Base-by-base conservation (phyloP, 2,329 filamentous ascomycete species). In the Pseudogymnoascus sp. region DNA sequence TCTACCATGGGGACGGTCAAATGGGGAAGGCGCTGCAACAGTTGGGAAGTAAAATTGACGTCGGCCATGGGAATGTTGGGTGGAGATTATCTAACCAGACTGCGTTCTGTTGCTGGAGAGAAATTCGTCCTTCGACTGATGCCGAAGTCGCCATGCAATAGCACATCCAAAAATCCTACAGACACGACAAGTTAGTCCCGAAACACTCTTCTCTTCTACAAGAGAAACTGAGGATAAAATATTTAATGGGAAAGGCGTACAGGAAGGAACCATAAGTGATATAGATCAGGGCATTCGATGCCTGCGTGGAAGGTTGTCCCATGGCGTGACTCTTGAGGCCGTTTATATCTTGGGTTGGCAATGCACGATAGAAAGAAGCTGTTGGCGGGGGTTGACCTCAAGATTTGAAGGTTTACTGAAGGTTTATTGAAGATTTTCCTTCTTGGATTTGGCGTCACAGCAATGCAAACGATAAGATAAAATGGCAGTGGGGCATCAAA, bases 241-340 rank as follows among this genome's bases (percentile, higher is more conserved):
- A n/a, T 29, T 21, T 10, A 31, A 58, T 41, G 29, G 13, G 31
- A 58, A 63, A 67, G 68, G 67, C 84, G 63, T 78, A 93, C 90
- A 94, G 77, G 73, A 94, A 94, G 59, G 81, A 79, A 66, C 82
- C 88, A 77, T 92, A 92, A 59, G 88, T 91, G 61, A 91, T 77
- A 72, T 92, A 93, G 72, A 94, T 88, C 73, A 93, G 80, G 79
- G 89, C 89, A 79, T 93, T 92, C 33, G 90, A 92, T 72, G 89
- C 89, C 81, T 83, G 78, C 62, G 67, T 84, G 1, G 90, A 92
- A 63, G 89, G 89, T 68, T 87, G 82, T 17, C 88, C 88, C 90
- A 93, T 94, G 63, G 29, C 75, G 64, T 35, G 39, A 61, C 29
- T 17, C n/a, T 48, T 33, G 27, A 29, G 12, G 29, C 4, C 12